Evolutionary conservation across 139 green algal species (phyloP).

Genomic region (Raphidocelis subcapitata): DNA sequence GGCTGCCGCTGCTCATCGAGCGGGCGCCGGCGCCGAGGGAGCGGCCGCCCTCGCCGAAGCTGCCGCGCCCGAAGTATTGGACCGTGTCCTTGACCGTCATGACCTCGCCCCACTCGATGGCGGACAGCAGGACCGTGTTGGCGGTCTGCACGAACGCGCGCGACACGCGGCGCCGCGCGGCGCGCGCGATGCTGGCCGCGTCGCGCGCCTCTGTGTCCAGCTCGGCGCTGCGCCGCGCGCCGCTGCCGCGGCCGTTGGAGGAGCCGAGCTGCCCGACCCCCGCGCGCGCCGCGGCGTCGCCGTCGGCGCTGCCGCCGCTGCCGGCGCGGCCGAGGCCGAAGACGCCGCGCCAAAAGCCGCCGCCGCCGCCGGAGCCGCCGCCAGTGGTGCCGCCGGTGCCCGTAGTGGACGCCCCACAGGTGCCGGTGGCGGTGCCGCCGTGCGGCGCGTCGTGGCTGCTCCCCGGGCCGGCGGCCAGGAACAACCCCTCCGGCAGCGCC

Average conservation of each 20-base stretch:
- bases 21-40: too few species aligned
- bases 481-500: not conserved
- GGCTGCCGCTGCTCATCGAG: conserved; percentile 1
- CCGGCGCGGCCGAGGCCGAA: not conserved
- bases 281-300: not conserved
- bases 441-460: too few species aligned
- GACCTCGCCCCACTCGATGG: conserved; percentile 42
- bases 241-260: not conserved
- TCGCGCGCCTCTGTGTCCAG: not conserved
- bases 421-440: too few species aligned
- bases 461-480: not conserved
- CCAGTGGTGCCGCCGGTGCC: too few species aligned
- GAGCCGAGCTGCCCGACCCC: not conserved
- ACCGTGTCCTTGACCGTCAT: conserved; percentile 48
- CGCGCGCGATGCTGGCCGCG: too few species aligned
- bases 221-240: too few species aligned
- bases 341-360: too few species aligned
- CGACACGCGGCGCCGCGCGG: too few species aligned
- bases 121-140: conserved; percentile 36
- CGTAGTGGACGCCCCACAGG: too few species aligned
- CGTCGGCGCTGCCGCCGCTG: not conserved
- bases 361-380: too few species aligned
- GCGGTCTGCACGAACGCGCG: conserved; percentile 25
- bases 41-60: conserved; percentile 26
- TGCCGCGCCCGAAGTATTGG: conserved; percentile 42